Evolutionary conservation across 1,284 basidiomycete genomes (phyloP), one percentile per base, ranked within the genome.

Genomic region (Tylopilus sp.): DNA sequence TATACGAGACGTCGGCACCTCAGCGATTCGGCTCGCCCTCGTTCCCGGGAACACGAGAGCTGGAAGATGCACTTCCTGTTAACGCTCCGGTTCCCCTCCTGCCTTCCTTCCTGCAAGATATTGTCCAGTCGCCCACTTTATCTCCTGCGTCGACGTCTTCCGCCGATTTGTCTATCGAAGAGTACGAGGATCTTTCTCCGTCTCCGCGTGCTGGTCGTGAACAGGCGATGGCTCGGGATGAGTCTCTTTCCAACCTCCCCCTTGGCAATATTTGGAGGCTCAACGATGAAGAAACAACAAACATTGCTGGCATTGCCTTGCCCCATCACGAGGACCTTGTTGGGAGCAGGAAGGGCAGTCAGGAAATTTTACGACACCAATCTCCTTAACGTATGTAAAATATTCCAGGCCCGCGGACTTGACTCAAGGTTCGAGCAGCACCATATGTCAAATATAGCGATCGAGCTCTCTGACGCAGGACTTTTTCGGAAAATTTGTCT

Each of bases 61-160:
- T 60, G 29, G 53, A 45, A n/a, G 49, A 48, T 13, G 39, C 46
- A 26, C 54, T 67, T 16, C 53, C 54, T 26, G 18, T 34, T 25
- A 44, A 40, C 15, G 50, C 55, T 10, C 73, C 76, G 4, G 75
- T 72, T 4, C 65, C 78, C 15, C 72, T 87, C 33, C 72, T 89
- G 12, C 86, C 86, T 2, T 79, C 84, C 5, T 88, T 86, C 71
- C 65, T 89, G 51, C 82, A 85, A 59, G 82, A 87, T 52, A 82
- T 87, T 30, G 76, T 86, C 15, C 78, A 80, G 59, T 78, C 81
- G 1, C 81, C 82, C 13, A 76, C 81, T 4, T 71, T 78, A 41
- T 84, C 82, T 13, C 74, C 83, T 4, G 72, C 81, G 2, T 81
- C 81, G 19, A 74, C 79, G 4, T 81, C 81, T 1, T 83, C 81